Conservation (phyloP, 2,329 filamentous ascomycete genomes). For the Talaromyces pinophilus region DNA sequence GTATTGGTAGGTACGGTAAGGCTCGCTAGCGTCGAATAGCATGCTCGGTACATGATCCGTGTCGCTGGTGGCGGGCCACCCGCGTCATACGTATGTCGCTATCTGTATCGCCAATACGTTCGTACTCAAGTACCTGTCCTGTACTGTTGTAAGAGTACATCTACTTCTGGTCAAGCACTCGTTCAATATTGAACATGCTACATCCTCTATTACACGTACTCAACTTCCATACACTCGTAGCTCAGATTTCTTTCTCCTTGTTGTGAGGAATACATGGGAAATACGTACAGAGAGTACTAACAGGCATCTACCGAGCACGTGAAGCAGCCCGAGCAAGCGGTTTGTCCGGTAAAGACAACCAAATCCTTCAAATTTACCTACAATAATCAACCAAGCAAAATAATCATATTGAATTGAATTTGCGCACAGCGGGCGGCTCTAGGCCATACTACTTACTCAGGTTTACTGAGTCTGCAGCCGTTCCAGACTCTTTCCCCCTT, state of each 20-base stretch:
- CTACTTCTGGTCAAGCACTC: background rate
- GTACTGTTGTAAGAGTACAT: background rate
- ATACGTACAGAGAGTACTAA: background rate
- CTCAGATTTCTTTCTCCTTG: background rate
- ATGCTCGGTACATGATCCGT: conserved; percentile 8
- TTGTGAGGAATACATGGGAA: background rate
- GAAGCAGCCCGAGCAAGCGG: background rate
- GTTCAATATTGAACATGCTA: background rate
- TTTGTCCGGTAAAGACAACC: background rate
- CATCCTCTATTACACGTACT: background rate
- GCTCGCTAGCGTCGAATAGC: conserved; percentile 1
- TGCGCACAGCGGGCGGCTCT: background rate
- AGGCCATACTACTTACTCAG: background rate
- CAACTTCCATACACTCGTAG: background rate
- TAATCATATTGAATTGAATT: conserved; percentile 1
- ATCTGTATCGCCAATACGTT: background rate
- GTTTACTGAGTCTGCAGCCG: conserved; percentile 1
- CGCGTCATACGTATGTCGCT: conserved; percentile 9
- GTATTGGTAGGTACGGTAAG: background rate
- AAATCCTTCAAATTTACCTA: background rate
- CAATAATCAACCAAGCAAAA: background rate
- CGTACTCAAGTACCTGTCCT: background rate
- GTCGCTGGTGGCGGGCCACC: conserved; percentile 15
- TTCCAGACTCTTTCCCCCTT: conserved; percentile 19
- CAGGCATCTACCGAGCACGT: background rate